Percentiles rank a stretch among this genome's conserved stretches.
phyloP scores from a whole-genome alignment of 2,329 filamentous ascomycete species.

The Fusarium vanettenii region DNA sequence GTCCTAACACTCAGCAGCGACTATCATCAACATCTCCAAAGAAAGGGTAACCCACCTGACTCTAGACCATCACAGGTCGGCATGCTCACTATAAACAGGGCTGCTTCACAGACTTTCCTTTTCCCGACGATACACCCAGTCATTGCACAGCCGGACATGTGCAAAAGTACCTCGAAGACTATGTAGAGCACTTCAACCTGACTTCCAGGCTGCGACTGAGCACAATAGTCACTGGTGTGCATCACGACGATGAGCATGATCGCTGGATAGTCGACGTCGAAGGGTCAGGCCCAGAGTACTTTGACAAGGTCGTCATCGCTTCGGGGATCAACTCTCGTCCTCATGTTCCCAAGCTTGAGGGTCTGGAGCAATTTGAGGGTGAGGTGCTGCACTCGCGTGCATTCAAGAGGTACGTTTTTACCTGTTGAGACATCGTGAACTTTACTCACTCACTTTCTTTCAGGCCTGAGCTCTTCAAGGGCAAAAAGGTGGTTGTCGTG shows the following conservation, averaged over 20 bases:
- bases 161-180: slow-evolving; percentile 48
- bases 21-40: slow-evolving; percentile 49
- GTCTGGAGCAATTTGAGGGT: slow-evolving; percentile 52
- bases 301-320: slow-evolving; percentile 54
- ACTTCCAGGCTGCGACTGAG: slow-evolving; percentile 40
- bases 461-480: slow-evolving; percentile 49
- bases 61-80: accelerated
- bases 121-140: slow-evolving; percentile 41
- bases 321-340: slow-evolving; percentile 50
- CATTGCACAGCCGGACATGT: slow-evolving; percentile 42
- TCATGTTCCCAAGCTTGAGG: slow-evolving; percentile 50
- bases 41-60: slow-evolving; percentile 35
- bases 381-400: slow-evolving; percentile 53
- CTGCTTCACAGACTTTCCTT: slow-evolving; percentile 52
- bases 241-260: slow-evolving; percentile 26
- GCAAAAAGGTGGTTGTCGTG: slow-evolving; percentile 56
- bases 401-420: slow-evolving; percentile 45
- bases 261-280: slow-evolving; percentile 47
- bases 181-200: slow-evolving; percentile 48
- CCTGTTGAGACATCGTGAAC: accelerated
- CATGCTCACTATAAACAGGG: slow-evolving; percentile 35
- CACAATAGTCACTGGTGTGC: slow-evolving; percentile 33
- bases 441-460: not conserved
- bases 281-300: slow-evolving; percentile 32
- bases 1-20: slow-evolving; percentile 31